phyloP scores from a whole-genome alignment of 805 yeast species.

The Barnettozyma wickerhamii region DNA sequence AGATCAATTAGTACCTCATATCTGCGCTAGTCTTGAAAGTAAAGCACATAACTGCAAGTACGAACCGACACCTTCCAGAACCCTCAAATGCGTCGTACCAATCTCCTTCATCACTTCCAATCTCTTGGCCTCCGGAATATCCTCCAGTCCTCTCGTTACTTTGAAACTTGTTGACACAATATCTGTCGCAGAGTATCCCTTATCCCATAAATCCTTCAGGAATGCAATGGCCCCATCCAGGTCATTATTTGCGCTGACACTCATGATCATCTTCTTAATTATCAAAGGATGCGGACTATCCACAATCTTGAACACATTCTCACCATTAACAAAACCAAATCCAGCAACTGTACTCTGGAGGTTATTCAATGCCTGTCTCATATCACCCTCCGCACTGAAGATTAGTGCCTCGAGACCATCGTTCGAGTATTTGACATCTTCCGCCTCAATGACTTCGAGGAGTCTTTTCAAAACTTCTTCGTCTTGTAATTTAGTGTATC shows the following conservation, averaged over 20 bases:
- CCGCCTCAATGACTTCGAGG: constrained; percentile 62
- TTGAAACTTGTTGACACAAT: constrained; percentile 87
- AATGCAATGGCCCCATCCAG: constrained; percentile 64
- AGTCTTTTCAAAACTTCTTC: constrained; percentile 79
- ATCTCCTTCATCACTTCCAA: constrained; percentile 79
- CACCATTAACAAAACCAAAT: constrained; percentile 84
- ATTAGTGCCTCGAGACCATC: constrained; percentile 92
- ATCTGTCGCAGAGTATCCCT: constrained; percentile 92
- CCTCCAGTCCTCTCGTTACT: constrained; percentile 73
- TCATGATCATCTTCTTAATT: constrained; percentile 63
- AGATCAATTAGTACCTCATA: constrained; percentile 1
- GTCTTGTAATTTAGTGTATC: constrained; percentile 78
- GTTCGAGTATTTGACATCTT: constrained; percentile 71
- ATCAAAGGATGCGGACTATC: constrained; percentile 95
- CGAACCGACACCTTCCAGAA: constrained; percentile 88
- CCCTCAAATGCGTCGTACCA: constrained; percentile 88
- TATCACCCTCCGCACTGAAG: constrained; percentile 96
- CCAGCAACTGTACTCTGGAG: constrained; percentile 93
- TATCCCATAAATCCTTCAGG: constrained; percentile 71
- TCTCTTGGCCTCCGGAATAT: constrained; percentile 61
- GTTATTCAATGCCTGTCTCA: constrained; percentile 97
- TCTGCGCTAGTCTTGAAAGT: constrained; percentile 47
- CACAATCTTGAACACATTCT: constrained; percentile 90
- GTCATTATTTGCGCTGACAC: constrained; percentile 36
- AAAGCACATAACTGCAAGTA: constrained; percentile 83